Evolutionary conservation across 139 green algal species (phyloP), one percentile per base, ranked within the genome.

Genomic region (Auxenochlorella pyrenoidosa): DNA sequence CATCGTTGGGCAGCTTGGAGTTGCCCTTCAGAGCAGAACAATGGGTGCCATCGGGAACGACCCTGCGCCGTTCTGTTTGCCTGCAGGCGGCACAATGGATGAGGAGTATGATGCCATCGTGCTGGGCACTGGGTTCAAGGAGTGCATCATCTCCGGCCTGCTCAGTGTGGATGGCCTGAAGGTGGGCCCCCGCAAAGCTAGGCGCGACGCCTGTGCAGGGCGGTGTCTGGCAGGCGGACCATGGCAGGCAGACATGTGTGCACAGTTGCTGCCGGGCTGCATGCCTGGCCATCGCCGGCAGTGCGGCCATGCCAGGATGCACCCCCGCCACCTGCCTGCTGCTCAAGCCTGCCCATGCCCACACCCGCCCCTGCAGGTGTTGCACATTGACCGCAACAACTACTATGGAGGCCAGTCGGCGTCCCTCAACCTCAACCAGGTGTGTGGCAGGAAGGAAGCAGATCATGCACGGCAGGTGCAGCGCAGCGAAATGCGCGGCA

Each of bases 371-470:
- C 41, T 70, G 24, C 92, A 98, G 95, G 96, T 99, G 44, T 91
- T 99, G 65, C 98, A 99, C 88, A 98, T 99, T 60, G 98, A 99
- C 88, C 90, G 97, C 43, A 99, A 99, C 94, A 95, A 95, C 72
- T 99, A 99, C 89, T 99, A 99, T 92, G 98, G 98, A 38, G 98
- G 97, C 16, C 95, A 96, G 60, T 97, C 96, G 8, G 98, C 98
- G 0, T 99, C 97, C 0, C 85, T 99, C 43, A 99, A 93, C 90
- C 93, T 99, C 0, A 96, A 94, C 10, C 97, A 99, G 97, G 96
- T 98, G 76, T 6, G 65, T 43, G n/a, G n/a, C n/a, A n/a, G n/a
- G n/a, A 21, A 5, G 18, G 41, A 22, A 16, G 77, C 47, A 30
- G 47, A 22, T 68, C 8, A 18, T 28, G 22, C 60, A 68, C 60